Conservation (phyloP, 2,329 filamentous ascomycete species). For the Diplodia mutila region DNA sequence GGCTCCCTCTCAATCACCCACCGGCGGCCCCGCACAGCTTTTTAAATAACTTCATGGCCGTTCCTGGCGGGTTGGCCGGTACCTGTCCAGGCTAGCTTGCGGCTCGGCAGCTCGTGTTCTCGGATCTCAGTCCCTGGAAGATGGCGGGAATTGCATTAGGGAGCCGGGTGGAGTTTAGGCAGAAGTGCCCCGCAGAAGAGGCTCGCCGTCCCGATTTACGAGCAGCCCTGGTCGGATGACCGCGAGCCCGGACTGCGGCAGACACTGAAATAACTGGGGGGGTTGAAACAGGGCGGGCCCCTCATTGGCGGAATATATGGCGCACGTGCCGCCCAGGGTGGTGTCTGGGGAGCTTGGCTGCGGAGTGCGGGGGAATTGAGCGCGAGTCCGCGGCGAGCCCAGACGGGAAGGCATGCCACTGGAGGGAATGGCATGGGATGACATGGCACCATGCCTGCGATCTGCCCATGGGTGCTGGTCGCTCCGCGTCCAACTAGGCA, state of each 20-base stretch:
- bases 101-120: conserved; percentile 19
- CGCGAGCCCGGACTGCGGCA: background rate
- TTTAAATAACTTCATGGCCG: background rate
- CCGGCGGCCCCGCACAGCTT: background rate
- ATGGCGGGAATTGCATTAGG: conserved; percentile 14
- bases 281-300: conserved; percentile 1
- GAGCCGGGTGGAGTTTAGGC: conserved; percentile 11
- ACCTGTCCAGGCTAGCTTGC: conserved; percentile 1
- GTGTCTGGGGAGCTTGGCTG: conserved; percentile 17
- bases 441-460: conserved; percentile 21
- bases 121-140: conserved; percentile 11
- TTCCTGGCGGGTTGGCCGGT: background rate
- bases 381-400: background rate
- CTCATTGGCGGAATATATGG: conserved; percentile 24
- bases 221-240: background rate
- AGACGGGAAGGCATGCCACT: background rate
- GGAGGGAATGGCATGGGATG: conserved; percentile 20
- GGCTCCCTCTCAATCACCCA: background rate
- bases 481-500: conserved; percentile 16
- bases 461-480: conserved; percentile 19
- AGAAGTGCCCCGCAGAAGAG: conserved; percentile 16
- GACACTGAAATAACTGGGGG: background rate
- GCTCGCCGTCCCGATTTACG: background rate
- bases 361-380: conserved; percentile 24
- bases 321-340: background rate